Base-by-base conservation (phyloP, 805 yeast species). In the Myxozyma sirexii region DNA sequence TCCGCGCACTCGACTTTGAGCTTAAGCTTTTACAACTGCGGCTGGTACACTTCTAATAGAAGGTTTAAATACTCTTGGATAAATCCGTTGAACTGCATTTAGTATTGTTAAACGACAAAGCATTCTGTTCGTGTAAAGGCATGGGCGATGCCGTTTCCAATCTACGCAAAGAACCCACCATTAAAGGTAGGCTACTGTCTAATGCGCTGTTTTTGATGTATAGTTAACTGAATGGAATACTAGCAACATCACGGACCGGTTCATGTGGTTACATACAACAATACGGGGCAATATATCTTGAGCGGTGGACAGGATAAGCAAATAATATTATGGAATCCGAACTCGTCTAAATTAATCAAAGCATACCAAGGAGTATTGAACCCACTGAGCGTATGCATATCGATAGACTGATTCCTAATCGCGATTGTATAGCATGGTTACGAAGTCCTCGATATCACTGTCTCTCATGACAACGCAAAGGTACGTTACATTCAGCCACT, bases 301-400 rank as follows among this genome's bases (percentile, higher is more conserved):
- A 65, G 71, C 15, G 75, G 74, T 3, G 74, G 75, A 4, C 70
- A 69, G 50, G 75, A 71, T 44, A 56, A 67, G 15, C 46, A 48
- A 29, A 60, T 71, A 15, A 31, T 56, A 19, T 64, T 71, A 13
- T 70, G 72, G 72, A 71, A 70, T 57, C 59, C 70, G n/a, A 42
- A 48, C 15, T 42, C 68, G 12, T 65, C 64, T 4, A 44, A 48
- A 19, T 54, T 61, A 31, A 63, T 71, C 33, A 57, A 64, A 17
- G 23, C 59, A 3, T 70, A 69, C 44, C 45, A 46, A 41, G 55
- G 50, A 21, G 60, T 62, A 59, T 38, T 15, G 3, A 3, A 2
- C 4, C n/a, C n/a, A n/a, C n/a, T n/a, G n/a, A n/a, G n/a, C n/a
- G n/a, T n/a, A n/a, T n/a, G n/a, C n/a, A n/a, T n/a, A n/a, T n/a